A percentile compares a stretch with the other conserved stretches of the same genome.
phyloP scores from a whole-genome alignment of 2,329 filamentous ascomycete genomes.

The Aspergillus sp. region DNA sequence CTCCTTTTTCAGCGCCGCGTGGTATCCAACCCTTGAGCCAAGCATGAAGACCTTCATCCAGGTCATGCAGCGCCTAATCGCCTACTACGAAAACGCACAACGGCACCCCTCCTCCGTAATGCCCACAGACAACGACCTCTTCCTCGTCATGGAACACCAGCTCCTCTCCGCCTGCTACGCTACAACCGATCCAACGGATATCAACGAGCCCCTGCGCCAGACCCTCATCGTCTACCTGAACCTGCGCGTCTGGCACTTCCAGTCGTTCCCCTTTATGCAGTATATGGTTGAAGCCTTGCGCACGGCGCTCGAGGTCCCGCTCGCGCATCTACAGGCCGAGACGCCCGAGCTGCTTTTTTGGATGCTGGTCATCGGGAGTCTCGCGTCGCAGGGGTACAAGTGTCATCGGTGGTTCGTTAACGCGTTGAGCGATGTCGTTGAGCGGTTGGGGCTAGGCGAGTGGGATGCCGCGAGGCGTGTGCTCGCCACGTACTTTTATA shows the following conservation, averaged over 20 bases:
- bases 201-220: not conserved
- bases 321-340: not conserved
- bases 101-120: not conserved
- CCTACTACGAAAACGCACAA: not conserved
- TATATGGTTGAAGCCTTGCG: not conserved
- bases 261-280: not conserved
- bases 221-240: not conserved
- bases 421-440: not conserved
- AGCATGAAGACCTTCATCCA: not conserved
- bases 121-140: not conserved
- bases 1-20: not conserved
- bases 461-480: not conserved
- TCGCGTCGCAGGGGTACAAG: not conserved
- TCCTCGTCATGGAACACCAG: not conserved
- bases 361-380: not conserved
- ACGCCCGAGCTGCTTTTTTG: not conserved
- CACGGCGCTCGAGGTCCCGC: not conserved
- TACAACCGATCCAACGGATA: not conserved
- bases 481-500: not conserved
- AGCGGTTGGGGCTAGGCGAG: not conserved
- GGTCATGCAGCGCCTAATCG: not conserved
- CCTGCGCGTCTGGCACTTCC: not conserved
- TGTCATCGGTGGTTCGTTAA: not conserved
- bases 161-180: not conserved
- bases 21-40: not conserved